phyloP scores from a whole-genome alignment of 495 filamentous ascomycete species.

The Talaromyces thailandensis region DNA sequence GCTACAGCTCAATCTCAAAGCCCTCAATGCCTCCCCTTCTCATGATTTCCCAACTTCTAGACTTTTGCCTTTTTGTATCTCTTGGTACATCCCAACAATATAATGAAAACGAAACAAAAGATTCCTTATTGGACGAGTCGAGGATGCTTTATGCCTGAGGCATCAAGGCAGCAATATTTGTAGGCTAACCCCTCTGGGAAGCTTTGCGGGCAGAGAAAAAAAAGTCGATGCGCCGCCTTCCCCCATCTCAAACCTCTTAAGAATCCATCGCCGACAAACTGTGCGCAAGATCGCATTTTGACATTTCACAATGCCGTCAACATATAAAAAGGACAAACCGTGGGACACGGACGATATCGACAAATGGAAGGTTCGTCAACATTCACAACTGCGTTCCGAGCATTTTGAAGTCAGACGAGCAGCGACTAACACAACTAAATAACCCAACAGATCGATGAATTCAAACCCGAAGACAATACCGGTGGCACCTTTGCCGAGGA shows the following conservation, averaged over 20 bases:
- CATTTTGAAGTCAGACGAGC: not conserved
- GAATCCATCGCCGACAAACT: not conserved
- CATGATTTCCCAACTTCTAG: not conserved
- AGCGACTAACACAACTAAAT: not conserved
- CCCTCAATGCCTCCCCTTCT: not conserved
- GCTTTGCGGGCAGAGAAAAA: not conserved
- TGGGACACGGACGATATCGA: conserved; percentile 98
- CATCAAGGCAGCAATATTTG: not conserved
- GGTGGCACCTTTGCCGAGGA: conserved; percentile 87
- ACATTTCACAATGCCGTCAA: conserved; percentile 67
- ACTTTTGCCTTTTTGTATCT: not conserved
- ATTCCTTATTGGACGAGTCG: not conserved
- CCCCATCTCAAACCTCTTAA: conserved; percentile 2
- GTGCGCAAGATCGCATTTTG: not conserved
- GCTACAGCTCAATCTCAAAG: not conserved
- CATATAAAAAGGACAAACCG: conserved; percentile 87
- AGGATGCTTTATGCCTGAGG: not conserved
- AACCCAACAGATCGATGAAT: conserved; percentile 55
- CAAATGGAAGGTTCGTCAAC: conserved; percentile 71
- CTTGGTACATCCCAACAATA: not conserved
- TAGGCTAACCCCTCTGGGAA: not conserved
- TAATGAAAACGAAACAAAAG: not conserved
- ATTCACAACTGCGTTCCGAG: not conserved
- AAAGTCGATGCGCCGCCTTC: conserved; percentile 2
- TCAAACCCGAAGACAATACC: conserved; percentile 76